Base-by-base conservation (phyloP, 179 eudicot genomes). In the Silene vulgaris region DNA sequence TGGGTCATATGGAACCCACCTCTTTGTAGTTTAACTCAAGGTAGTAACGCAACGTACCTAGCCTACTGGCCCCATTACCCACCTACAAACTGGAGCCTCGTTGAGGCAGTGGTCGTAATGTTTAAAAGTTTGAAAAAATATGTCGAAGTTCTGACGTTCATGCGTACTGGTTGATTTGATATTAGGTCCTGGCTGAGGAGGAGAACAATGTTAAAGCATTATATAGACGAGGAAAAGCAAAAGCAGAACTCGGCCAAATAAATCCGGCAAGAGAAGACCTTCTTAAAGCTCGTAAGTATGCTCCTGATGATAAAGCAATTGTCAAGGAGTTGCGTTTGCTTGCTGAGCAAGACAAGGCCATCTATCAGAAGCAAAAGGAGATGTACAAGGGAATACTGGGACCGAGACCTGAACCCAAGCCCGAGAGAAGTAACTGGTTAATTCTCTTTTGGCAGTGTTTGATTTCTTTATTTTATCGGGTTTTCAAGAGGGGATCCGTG, bases 361-460 rank as follows among this genome's bases (percentile, higher is more conserved):
- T 92, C 54, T 92, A 95, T 82, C 84, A 81, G 83, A 95, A 92
- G 84, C 99, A 95, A 69, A 92, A 88, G 77, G 99, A 92, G 85
- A 91, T 95, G 76, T 91, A 95, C 88, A 92, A 86, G 83, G 97
- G 99, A 52, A 84, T 95, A 32, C 89, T 92, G 43, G 99, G 95
- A 79, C 90, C 92, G 45, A 86, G 89, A 79, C 94, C 98, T 5
- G 93, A 89, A 69, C 89, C 96, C 62, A 92, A 88, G 74, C 87
- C 91, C 59, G 78, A 87, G 80, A 77, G 70, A 23, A 80, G 82
- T 45, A 89, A 83, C 71, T 81, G 90, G 94, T 77, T 92, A 17
- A 64, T 87, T 62, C 62, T 89, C 35, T 71, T 90, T 73, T 94
- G 97, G 91, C 92, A 87, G 50, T 94, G 94, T 96, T 48, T 92